Conservation (phyloP, 805 yeast species). For the Wickerhamomyces queroliae region DNA sequence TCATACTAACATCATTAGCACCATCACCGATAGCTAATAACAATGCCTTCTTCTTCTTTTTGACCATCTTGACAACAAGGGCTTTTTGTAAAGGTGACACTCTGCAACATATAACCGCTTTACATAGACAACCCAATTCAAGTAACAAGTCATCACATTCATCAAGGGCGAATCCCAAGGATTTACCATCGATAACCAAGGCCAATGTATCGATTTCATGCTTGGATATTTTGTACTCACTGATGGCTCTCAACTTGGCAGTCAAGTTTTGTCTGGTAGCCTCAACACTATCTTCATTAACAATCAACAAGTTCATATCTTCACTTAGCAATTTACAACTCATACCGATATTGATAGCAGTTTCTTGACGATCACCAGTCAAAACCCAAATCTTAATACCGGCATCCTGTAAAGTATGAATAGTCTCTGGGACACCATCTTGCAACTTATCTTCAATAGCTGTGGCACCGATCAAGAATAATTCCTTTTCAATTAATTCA, state of each 20-base stretch:
- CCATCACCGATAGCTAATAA: conserved; percentile 97
- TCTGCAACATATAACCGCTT: conserved; percentile 96
- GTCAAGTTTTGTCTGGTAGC: conserved; percentile 69
- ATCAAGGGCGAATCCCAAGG: conserved; percentile 81
- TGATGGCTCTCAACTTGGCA: conserved; percentile 71
- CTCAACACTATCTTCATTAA: conserved; percentile 78
- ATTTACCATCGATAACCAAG: conserved; percentile 89
- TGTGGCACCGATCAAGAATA: conserved; percentile 88
- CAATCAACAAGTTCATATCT: conserved; percentile 88
- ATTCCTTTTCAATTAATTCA: conserved; percentile 74
- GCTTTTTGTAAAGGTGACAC: conserved; percentile 98
- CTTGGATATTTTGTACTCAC: conserved; percentile 55
- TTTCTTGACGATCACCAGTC: conserved; percentile 98
- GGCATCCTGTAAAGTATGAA: conserved; percentile 90
- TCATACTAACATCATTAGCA: conserved; percentile 98
- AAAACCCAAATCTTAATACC: conserved; percentile 97
- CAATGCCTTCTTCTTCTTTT: conserved; percentile 65
- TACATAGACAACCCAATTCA: conserved; percentile 78
- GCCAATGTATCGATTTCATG: conserved; percentile 80
- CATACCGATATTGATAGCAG: conserved; percentile 98
- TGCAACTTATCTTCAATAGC: conserved; percentile 98
- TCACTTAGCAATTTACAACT: conserved; percentile 91
- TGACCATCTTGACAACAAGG: conserved; percentile 89
- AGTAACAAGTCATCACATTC: conserved; percentile 74
- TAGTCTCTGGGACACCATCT: conserved; percentile 98